Evolutionary conservation across 805 yeast genomes (phyloP).

Genomic region (Priceomyces fermenticarens): DNA sequence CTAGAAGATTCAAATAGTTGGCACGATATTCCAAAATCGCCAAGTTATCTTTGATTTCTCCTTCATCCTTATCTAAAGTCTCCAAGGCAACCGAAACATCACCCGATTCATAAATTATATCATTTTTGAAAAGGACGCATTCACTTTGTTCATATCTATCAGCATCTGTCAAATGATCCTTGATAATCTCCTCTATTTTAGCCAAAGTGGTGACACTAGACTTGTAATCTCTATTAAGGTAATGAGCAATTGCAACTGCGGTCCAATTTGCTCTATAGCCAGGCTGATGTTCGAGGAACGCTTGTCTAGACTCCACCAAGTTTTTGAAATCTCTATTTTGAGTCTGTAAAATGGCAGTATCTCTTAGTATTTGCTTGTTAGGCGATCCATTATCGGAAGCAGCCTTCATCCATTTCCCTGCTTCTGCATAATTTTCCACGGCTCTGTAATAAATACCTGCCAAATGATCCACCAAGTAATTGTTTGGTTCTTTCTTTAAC

Average conservation of each 20-base stretch:
- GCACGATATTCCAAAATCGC: conserved; percentile 68
- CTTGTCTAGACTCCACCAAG: conserved; percentile 60
- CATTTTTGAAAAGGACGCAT: conserved; percentile 69
- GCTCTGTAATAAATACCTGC: conserved; percentile 80
- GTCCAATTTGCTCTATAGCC: conserved; percentile 93
- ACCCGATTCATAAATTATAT: conserved; percentile 60
- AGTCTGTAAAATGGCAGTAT: conserved; percentile 72
- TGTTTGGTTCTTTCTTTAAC: conserved; percentile 50
- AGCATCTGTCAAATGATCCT: conserved; percentile 61
- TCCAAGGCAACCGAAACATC: conserved; percentile 63
- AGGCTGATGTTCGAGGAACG: conserved; percentile 66
- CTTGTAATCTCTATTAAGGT: conserved; percentile 62
- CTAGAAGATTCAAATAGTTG: conserved; percentile 55
- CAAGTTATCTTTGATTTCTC: conserved; percentile 52
- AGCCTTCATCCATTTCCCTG: conserved; percentile 72
- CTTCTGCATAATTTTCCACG: conserved; percentile 65
- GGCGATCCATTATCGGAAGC: conserved; percentile 76
- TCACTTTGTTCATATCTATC: conserved; percentile 82
- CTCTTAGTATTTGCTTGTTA: conserved; percentile 77
- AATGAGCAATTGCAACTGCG: conserved; percentile 80
- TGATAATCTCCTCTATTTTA: conserved; percentile 72
- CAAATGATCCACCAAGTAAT: conserved; percentile 79
- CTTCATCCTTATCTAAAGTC: conserved; percentile 50
- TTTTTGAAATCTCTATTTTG: conserved; percentile 74
- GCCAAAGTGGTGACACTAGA: conserved; percentile 70